Base-by-base conservation (phyloP, 2,329 filamentous ascomycete species). In the Cladosporium phlei region DNA sequence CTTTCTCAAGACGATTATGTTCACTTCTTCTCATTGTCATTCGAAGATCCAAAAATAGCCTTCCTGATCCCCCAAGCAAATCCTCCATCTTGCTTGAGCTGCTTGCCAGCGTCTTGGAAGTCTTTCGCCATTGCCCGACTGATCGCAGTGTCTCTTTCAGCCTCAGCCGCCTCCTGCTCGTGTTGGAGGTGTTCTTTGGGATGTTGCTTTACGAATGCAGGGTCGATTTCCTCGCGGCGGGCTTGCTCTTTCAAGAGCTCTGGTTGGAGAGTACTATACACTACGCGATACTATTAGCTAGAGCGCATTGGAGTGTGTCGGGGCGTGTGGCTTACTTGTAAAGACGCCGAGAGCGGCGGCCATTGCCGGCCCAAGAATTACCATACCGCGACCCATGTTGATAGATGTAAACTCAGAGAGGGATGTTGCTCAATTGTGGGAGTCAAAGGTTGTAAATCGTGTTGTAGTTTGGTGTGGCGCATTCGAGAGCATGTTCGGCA, bases 341-440 rank as follows among this genome's bases (percentile, higher is more conserved):
- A 37, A 19, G 5, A 45, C 42, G 16, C 42, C 42, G 7, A 35
- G 20, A 10, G n/a, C 32, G 32, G 22, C 42, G 17, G 42, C 42
- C 32, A 45, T 45, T 5, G 37, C 32, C 5, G 42, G 42, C 32
- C 42, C 42, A 12, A 45, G 30, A 21, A 45, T 37, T 22, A 32
- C 42, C 42, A 45, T 45, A 21, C 42, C 42, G 24, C 42, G 42
- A 21, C 42, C 42, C 42, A 45, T 45, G 11, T n/a, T 45, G 14
- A 12, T 12, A n/a, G n/a, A n/a, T n/a, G n/a, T n/a, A n/a, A n/a
- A n/a, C n/a, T n/a, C n/a, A n/a, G n/a, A n/a, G n/a, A n/a, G n/a
- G 16, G 2, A 21, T 37, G 7, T 7, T 33, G 9, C 3, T 19
- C 8, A 14, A n/a, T n/a, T 19, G 16, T 17, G 10, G 7, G 4